Evolutionary conservation across 1,284 basidiomycete genomes (phyloP), one percentile per base, ranked within the genome.

Genomic region (Farysia itapuensis): DNA sequence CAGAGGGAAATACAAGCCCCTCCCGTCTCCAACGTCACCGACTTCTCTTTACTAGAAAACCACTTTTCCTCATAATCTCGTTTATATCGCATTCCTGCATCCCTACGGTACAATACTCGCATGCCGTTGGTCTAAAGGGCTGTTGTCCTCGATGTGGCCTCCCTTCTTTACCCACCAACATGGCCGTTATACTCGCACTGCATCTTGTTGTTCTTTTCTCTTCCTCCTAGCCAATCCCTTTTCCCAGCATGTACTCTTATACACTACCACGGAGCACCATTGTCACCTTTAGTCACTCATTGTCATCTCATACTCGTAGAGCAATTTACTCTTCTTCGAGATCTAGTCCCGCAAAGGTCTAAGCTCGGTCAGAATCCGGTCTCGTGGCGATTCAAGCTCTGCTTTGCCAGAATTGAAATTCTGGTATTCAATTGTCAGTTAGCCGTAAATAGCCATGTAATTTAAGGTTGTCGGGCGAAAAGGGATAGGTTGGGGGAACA

Each of bases 71-170:
- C 21, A 28, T 9, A 9, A 12, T n/a, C n/a, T n/a, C n/a, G n/a
- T n/a, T n/a, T n/a, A n/a, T n/a, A n/a, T n/a, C n/a, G n/a, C 23
- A 16, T 38, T 12, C 28, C 31, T 32, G 35, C 34, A 39, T 30
- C 43, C 41, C 36, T 39, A n/a, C 50, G 57, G 57, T 47, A 48
- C 39, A 36, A 60, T 53, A 60, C 50, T 50, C 49, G 57, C 40
- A 43, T 43, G 35, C 57, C 57, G 50, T 46, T 53, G 40, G 40
- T 50, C 24, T n/a, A 35, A 36, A 43, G 40, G 45, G 44, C 40
- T 26, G 33, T 52, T 23, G 16, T 39, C 30, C 25, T 24, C 33
- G n/a, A n/a, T n/a, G n/a, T n/a, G n/a, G 31, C 36, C 38, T 24
- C 24, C 35, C 33, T 36, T 44, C 40, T 39, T 38, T 36, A 39